Evolutionary conservation across 371 early-diverging fungal species (phyloP), one percentile per base, ranked within the genome.

Genomic region (Mucor lusitanicus): DNA sequence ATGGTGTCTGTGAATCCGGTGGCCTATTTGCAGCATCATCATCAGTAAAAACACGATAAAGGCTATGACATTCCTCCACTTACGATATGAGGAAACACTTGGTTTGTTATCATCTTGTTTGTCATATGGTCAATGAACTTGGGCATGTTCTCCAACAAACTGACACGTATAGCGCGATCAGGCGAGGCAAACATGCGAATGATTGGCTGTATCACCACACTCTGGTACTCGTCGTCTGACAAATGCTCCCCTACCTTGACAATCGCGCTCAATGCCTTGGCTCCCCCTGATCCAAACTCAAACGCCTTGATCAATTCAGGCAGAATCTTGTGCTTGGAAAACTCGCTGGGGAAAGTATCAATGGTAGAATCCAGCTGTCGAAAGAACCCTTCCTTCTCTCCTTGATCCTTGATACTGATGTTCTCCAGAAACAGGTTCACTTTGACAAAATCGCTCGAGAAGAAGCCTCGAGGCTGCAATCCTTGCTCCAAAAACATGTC

Each of bases 271-370:
- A 98, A 79, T 1, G 93, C 95, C 63, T 91, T 94, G 23, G 95
- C 89, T 8, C 94, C 96, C 6, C 91, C 92, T 9, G 93, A 91
- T n/a, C 97, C 98, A 80, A 90, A 97, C 68, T 96, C 97, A 61
- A 97, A 85, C 2, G 95, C 89, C 33, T 94, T 92, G 35, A 94
- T 79, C 27, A 98, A 84, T 73, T 96, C 96, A 0, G 98, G 98
- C 67, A 95, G 73, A 40, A 95, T 82, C 78, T 97, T 98, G 85
- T 92, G 87, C 63, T 90, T 91, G 64, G 90, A 86, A 75, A 94
- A 97, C 32, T 90, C 88, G n/a, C 75, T 69, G 15, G 97, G 97
- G 65, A 94, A 94, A 9, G 83, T 80, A 23, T 90, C 90, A 21
- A 95, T 82, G 6, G 72, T 69, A 4, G 59, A 64, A 63, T 86